Evolutionary conservation across 2,329 filamentous ascomycete genomes (phyloP), one percentile per base, ranked within the genome.

Genomic region (Hypoxylon sp.): DNA sequence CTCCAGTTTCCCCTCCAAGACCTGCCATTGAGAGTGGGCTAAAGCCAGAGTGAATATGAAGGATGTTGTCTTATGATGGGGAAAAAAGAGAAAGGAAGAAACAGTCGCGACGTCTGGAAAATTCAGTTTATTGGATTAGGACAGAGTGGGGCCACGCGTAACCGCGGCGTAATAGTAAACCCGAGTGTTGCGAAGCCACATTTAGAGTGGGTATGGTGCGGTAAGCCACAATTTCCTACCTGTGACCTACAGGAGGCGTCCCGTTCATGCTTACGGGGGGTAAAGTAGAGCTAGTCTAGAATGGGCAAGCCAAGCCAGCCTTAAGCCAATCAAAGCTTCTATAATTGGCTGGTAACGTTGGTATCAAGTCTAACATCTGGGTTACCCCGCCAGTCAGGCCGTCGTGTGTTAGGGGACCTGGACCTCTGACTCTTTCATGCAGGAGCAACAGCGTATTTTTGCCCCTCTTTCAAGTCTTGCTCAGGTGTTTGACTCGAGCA

Each of bases 41-140:
- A 81, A 84, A 85, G 82, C 82, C 83, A 87, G 87, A 89, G 87
- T 89, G 87, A 89, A 89, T 89, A 88, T 84, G 85, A 80, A 83
- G 82, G 81, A 81, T 81, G 69, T 72, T 75, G 75, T 80, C 81
- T 81, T 81, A 79, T 80, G 79, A 77, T 75, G 75, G 78, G 73
- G 63, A 71, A 71, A 76, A 70, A 70, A 70, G 71, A 62, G 66
- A 71, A 59, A 67, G 60, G 54, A 64, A 60, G 60, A 38, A 38
- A 58, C 61, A 61, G 45, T 18, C 22, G 28, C 4, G n/a, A 44
- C 2, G 20, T 28, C 26, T 2, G n/a, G 45, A 51, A 68, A 61
- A 36, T 51, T 54, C 57, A 18, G 38, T 58, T 67, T 11, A 64
- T 63, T 64, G 32, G 48, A 40, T 53, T 51, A 38, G 36, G 24